These are phyloP conservation scores for Globisporangium yorkense DNA, from an alignment of 352 stramenopile species.

Conservation along the genomic window DNA sequence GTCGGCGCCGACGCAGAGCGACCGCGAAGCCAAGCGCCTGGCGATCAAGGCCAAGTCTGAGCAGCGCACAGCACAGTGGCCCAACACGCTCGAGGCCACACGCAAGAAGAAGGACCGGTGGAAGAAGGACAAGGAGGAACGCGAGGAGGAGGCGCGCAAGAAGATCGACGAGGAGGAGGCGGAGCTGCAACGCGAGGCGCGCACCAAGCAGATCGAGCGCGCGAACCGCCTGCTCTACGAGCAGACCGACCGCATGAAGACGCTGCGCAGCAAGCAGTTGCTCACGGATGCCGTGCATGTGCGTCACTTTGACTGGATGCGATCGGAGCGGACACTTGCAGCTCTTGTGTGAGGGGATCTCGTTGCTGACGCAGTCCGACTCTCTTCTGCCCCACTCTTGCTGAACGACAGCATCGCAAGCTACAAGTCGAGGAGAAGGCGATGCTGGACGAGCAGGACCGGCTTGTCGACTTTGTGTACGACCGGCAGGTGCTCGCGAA, in stretches of 20 bases:
- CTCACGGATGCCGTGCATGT: conserved; percentile 82
- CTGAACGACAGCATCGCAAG: conserved; percentile 41
- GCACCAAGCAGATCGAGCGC: conserved; percentile 80
- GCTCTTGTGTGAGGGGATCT: background rate
- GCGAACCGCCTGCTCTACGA: conserved; percentile 87
- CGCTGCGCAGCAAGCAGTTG: conserved; percentile 78
- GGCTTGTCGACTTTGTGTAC: conserved; percentile 37
- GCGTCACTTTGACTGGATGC: conserved; percentile 5
- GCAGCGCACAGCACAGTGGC: conserved; percentile 80
- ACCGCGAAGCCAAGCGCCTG: conserved; percentile 55
- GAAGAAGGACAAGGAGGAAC: conserved; percentile 88
- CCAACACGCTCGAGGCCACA: conserved; percentile 89
- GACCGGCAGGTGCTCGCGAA: conserved; percentile 42
- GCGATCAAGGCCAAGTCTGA: conserved; percentile 76
- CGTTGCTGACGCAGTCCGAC: background rate
- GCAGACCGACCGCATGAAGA: conserved; percentile 92
- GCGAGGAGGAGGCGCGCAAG: conserved; percentile 64
- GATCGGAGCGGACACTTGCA: background rate
- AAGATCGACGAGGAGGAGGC: conserved; percentile 79
- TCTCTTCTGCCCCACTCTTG: background rate
- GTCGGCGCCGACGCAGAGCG: conserved; percentile 51
- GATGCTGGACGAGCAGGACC: conserved; percentile 45
- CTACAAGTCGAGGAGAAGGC: conserved; percentile 78
- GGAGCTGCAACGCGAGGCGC: conserved; percentile 55
- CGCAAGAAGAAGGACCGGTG: conserved; percentile 87